phyloP scores from a whole-genome alignment of 768 basidiomycete genomes.

The Phylloporus rhodoxanthus region DNA sequence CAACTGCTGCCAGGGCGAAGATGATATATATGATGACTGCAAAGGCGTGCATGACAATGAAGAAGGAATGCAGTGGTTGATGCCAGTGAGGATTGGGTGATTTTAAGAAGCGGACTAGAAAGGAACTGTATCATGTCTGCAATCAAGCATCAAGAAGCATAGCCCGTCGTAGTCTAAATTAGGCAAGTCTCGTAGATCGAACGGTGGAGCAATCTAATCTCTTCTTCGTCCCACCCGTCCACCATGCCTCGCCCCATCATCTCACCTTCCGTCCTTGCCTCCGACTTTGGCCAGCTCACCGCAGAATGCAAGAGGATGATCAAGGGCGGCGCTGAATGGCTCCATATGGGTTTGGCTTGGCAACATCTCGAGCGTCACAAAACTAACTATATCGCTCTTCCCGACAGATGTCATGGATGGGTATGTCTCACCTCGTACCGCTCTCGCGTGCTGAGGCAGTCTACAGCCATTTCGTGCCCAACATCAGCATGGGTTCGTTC shows the following conservation, averaged over 20 bases:
- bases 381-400: slow-evolving; percentile 4
- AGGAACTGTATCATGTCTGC: no score
- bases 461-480: slow-evolving; percentile 91
- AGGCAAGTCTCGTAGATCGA: slow-evolving; percentile 26
- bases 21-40: slow-evolving; percentile 33
- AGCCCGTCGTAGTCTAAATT: slow-evolving; percentile 7
- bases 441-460: background rate
- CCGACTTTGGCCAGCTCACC: slow-evolving; percentile 91
- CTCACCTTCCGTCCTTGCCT: slow-evolving; percentile 94
- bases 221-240: slow-evolving; percentile 2
- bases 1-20: slow-evolving; percentile 30
- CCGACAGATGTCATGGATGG: slow-evolving; percentile 97
- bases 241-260: slow-evolving; percentile 87
- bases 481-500: slow-evolving; percentile 89
- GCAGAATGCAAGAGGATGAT: slow-evolving; percentile 98
- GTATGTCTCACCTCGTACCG: slow-evolving; percentile 35
- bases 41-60: slow-evolving; percentile 24
- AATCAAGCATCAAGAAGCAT: no score
- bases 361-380: slow-evolving; percentile 3
- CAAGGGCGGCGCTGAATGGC: slow-evolving; percentile 91
- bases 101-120: background rate
- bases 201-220: background rate
- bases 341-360: slow-evolving; percentile 77
- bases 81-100: background rate
- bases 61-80: background rate